Evolutionary conservation across 2,329 filamentous ascomycete genomes (phyloP), one percentile per base, ranked within the genome.

Genomic region (Cyphellophora europaea): DNA sequence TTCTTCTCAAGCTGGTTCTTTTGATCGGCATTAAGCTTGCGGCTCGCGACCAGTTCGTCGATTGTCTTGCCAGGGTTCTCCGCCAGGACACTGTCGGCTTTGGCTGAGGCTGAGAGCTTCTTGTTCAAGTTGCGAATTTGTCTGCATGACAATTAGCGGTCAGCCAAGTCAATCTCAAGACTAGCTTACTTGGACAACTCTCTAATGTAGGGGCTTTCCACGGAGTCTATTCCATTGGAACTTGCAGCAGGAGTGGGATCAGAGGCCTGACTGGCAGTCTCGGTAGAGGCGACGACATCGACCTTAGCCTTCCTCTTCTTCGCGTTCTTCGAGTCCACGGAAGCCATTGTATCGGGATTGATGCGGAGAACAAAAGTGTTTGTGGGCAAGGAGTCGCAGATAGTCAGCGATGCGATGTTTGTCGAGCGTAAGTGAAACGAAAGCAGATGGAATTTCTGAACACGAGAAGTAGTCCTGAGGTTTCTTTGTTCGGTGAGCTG

Each of bases 111-210:
- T 47, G 72, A 85, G 53, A 96, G 79, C 66, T 95, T 95, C 74
- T 95, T 96, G 69, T 79, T 82, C 53, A 91, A 67, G 61, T 91
- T 93, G 55, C 89, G 87, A 51, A 95, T 83, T 61, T 77, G 86
- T 71, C 87, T 94, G 41, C 40, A 6, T 44, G 15, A 41, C 14
- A 36, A 36, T n/a, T n/a, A n/a, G n/a, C n/a, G n/a, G n/a, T n/a
- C n/a, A n/a, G n/a, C n/a, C n/a, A n/a, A n/a, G n/a, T n/a, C n/a
- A n/a, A n/a, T 12, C 28, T 40, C 40, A 34, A 35, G 49, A 6
- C 11, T 38, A 11, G 16, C 14, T 16, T 34, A 13, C 25, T 30
- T 27, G 17, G 23, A 78, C 32, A 96, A 71, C 58, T 96, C 89
- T 56, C 79, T 86, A 55, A 95, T 72, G 63, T 89, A 87, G 25